phyloP scores from a whole-genome alignment of 805 yeast genomes.

The Saccharomycopsis sp. region DNA sequence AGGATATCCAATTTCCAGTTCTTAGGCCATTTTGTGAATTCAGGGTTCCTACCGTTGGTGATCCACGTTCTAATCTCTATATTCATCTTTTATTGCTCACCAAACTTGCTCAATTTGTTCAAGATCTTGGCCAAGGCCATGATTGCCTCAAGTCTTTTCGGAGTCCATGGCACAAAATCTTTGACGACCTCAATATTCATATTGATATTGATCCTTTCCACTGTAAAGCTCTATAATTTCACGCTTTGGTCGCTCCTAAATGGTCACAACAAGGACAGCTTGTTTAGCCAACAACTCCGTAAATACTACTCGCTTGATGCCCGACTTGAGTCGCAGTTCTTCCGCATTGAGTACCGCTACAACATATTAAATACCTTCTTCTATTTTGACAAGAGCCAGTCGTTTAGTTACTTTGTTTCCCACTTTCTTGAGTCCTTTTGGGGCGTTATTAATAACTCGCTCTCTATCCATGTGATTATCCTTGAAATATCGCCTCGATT shows the following conservation, averaged over 20 bases:
- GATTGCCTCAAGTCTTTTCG: constrained; percentile 15
- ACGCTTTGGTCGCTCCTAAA: neutral
- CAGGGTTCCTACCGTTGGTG: constrained; percentile 7
- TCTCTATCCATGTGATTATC: constrained; percentile 16
- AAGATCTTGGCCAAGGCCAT: constrained; percentile 12
- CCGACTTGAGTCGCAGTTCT: constrained; percentile 6
- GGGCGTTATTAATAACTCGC: constrained; percentile 5
- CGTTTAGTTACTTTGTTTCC: neutral
- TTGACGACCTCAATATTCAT: constrained; percentile 7
- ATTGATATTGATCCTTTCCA: neutral
- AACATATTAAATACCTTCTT: constrained; percentile 3
- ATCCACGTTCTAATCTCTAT: constrained; percentile 11
- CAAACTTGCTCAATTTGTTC: constrained; percentile 9
- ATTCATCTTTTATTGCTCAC: constrained; percentile 9
- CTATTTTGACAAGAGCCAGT: neutral
- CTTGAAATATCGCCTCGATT: constrained; percentile 14
- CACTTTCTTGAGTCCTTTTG: constrained; percentile 13
- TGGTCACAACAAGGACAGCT: neutral
- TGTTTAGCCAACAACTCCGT: neutral
- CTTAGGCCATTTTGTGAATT: constrained; percentile 4
- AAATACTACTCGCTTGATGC: constrained; percentile 3
- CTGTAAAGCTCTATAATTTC: neutral
- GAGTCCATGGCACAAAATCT: constrained; percentile 14
- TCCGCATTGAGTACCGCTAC: constrained; percentile 5
- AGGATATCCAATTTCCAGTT: constrained; percentile 1